A percentile compares a stretch with the other conserved stretches of the same genome.
These are phyloP conservation scores for Dioszegia crocea DNA, from an alignment of 768 basidiomycete genomes.

Conservation along the genomic window DNA sequence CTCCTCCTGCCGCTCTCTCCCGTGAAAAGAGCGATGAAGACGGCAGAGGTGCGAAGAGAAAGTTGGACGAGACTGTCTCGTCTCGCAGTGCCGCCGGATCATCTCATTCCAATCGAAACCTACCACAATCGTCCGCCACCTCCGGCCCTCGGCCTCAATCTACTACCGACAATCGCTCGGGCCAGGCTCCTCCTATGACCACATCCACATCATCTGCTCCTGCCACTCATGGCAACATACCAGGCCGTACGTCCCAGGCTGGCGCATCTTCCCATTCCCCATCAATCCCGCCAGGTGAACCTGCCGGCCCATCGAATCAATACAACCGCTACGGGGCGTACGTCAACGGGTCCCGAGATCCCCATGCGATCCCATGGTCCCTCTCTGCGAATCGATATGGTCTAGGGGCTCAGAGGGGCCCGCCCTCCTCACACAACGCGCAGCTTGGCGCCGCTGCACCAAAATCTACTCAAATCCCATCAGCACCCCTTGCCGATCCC, in stretches of 20 bases:
- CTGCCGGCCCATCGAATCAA: slow-evolving; percentile 16
- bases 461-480: neutral
- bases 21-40: slow-evolving; percentile 22
- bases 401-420: slow-evolving; percentile 4
- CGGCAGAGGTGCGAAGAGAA: slow-evolving; percentile 39
- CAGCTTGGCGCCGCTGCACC: neutral
- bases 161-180: neutral
- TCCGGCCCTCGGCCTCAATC: neutral
- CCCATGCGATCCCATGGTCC: slow-evolving; percentile 20
- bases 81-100: neutral
- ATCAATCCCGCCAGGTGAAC: slow-evolving; percentile 3
- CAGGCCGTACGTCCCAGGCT: too few species aligned
- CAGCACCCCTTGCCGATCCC: neutral
- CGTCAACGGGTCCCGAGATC: slow-evolving; percentile 30
- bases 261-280: neutral
- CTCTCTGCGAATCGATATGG: slow-evolving; percentile 10
- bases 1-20: slow-evolving; percentile 3
- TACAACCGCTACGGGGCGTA: slow-evolving; percentile 39
- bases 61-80: slow-evolving; percentile 29
- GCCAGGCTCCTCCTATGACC: neutral
- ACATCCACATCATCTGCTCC: neutral
- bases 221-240: neutral
- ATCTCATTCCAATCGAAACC: neutral
- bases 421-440: neutral
- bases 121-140: neutral